Percentiles rank a stretch among this genome's conserved stretches.
Conservation (phyloP, 1,284 basidiomycete genomes). For the Boletus calvinii region DNA sequence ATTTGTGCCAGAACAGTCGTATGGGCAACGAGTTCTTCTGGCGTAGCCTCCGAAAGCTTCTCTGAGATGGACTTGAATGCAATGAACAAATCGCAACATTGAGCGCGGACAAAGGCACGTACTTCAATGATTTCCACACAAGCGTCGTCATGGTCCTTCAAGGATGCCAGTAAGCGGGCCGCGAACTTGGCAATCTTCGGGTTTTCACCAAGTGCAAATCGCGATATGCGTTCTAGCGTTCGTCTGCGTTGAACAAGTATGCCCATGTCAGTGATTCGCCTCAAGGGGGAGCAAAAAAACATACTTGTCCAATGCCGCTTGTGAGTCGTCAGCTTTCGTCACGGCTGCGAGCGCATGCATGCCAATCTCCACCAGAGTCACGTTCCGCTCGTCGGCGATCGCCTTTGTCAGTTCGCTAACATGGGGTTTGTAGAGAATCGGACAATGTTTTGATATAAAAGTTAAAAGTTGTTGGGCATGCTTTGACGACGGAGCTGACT, state of each 20-base stretch:
- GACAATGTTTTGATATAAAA: slow-evolving; percentile 77
- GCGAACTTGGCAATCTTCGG: slow-evolving; percentile 85
- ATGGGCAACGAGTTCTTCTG: slow-evolving; percentile 62
- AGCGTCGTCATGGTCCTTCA: slow-evolving; percentile 51
- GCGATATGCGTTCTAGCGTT: slow-evolving; percentile 64
- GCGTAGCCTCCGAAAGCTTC: slow-evolving; percentile 49
- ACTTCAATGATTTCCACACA: slow-evolving; percentile 68
- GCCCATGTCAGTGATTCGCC: slow-evolving; percentile 2
- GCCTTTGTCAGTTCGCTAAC: slow-evolving; percentile 72
- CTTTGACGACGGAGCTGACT: slow-evolving; percentile 40
- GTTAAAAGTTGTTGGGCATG: slow-evolving; percentile 53
- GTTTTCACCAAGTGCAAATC: slow-evolving; percentile 62
- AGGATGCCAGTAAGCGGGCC: slow-evolving; percentile 70
- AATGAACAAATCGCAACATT: neutral
- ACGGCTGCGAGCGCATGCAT: slow-evolving; percentile 77
- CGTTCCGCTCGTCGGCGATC: slow-evolving; percentile 64
- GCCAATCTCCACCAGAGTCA: slow-evolving; percentile 61
- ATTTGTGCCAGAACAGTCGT: slow-evolving; percentile 76
- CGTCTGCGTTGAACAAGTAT: slow-evolving; percentile 51
- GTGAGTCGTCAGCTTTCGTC: slow-evolving; percentile 54
- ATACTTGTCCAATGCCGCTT: slow-evolving; percentile 70
- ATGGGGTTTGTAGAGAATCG: slow-evolving; percentile 74
- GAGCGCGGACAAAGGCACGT: slow-evolving; percentile 20
- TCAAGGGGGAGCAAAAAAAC: neutral
- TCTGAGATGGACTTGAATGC: slow-evolving; percentile 54